These are phyloP conservation scores for Otatea glauca DNA, from an alignment of 176 grass and related monocot species.

Conservation along the genomic window DNA sequence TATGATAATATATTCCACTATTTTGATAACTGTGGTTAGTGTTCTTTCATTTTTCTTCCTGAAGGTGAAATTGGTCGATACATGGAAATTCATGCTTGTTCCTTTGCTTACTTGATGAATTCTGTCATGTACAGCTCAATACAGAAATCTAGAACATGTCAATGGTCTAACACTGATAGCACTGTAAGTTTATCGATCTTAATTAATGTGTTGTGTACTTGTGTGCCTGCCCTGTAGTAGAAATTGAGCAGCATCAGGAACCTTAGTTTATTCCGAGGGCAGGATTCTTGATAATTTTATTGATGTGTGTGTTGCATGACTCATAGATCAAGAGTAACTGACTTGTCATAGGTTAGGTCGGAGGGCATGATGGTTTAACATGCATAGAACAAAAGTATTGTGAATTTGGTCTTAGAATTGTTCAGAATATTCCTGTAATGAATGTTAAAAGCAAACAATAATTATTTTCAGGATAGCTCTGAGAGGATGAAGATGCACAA, in stretches of 20 bases:
- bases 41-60: slow-evolving; percentile 9
- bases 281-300: not conserved
- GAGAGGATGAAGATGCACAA: not conserved
- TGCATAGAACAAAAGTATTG: not conserved
- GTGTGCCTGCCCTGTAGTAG: not conserved
- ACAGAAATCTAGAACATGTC: slow-evolving; percentile 1
- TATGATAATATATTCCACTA: not conserved
- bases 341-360: slow-evolving; percentile 1
- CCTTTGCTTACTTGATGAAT: slow-evolving; percentile 10
- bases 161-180: not conserved
- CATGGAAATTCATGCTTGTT: not conserved
- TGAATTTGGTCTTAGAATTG: not conserved
- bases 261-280: not conserved
- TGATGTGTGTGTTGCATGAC: not conserved
- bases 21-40: slow-evolving; percentile 3
- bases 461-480: not conserved
- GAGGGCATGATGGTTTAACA: slow-evolving; percentile 12
- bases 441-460: slow-evolving; percentile 2
- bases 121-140: not conserved
- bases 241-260: slow-evolving; percentile 1
- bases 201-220: not conserved
- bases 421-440: not conserved
- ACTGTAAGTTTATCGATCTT: not conserved
- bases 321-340: slow-evolving; percentile 1
- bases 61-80: not conserved